Evolutionary conservation across 2,329 filamentous ascomycete genomes (phyloP).

Genomic region (Plectosphaerella cucumerina): DNA sequence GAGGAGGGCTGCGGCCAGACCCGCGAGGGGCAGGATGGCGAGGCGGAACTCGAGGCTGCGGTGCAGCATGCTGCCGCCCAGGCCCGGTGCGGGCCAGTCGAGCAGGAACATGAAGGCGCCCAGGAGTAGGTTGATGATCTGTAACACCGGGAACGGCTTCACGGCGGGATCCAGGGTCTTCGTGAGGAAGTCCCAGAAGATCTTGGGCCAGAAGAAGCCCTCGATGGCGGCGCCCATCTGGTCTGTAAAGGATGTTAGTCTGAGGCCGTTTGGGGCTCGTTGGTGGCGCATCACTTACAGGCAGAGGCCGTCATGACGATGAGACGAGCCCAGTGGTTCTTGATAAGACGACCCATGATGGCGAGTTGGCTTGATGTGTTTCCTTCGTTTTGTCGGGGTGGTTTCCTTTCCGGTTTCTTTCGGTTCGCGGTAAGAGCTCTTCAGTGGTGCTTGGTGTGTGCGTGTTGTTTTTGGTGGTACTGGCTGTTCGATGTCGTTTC

Average conservation of each 20-base stretch:
- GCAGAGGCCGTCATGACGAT: conserved; percentile 81
- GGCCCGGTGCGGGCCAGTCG: conserved; percentile 81
- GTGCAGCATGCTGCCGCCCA: conserved; percentile 77
- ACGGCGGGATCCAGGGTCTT: conserved; percentile 84
- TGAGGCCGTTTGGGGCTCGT: background rate
- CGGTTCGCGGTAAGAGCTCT: background rate
- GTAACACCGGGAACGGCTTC: conserved; percentile 81
- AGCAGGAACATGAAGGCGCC: conserved; percentile 75
- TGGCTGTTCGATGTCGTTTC: background rate
- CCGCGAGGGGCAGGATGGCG: conserved; percentile 74
- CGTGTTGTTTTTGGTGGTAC: background rate
- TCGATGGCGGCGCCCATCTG: conserved; percentile 81
- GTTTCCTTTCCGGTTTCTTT: conserved; percentile 7
- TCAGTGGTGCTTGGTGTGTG: background rate
- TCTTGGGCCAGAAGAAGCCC: conserved; percentile 96
- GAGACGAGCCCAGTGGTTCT: conserved; percentile 97
- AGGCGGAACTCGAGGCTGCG: conserved; percentile 84
- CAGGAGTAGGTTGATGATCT: conserved; percentile 83
- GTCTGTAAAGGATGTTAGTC: conserved; percentile 52
- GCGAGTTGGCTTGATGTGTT: conserved; percentile 13
- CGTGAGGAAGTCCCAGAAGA: conserved; percentile 96
- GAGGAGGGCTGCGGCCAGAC: conserved; percentile 69
- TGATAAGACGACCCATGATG: conserved; percentile 96
- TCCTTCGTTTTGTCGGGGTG: conserved; percentile 8
- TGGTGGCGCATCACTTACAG: conserved; percentile 48